phyloP scores from a whole-genome alignment of 345 rosid genomes.

The Acer negundo region DNA sequence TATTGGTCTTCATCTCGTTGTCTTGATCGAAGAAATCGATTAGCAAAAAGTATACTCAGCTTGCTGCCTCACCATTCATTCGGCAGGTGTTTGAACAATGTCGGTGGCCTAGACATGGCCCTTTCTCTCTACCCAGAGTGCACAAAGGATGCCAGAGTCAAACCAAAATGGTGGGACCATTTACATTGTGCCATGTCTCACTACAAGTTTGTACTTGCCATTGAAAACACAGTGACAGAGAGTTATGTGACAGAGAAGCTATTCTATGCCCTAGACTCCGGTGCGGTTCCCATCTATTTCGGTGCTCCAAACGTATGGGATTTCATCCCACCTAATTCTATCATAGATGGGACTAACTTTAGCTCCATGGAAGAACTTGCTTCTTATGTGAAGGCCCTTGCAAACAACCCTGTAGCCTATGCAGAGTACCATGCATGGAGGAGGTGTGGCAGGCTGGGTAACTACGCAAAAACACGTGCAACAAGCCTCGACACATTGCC shows the following conservation, averaged over 20 bases:
- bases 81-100: slow-evolving; percentile 94
- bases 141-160: slow-evolving; percentile 36
- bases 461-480: slow-evolving; percentile 62
- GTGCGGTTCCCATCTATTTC: slow-evolving; percentile 84
- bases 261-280: slow-evolving; percentile 81
- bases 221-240: slow-evolving; percentile 80
- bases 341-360: slow-evolving; percentile 80
- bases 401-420: slow-evolving; percentile 75
- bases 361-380: slow-evolving; percentile 69
- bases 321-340: slow-evolving; percentile 83
- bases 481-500: slow-evolving; percentile 86
- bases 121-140: slow-evolving; percentile 79
- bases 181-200: slow-evolving; percentile 96
- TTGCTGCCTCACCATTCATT: slow-evolving; percentile 85
- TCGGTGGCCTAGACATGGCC: slow-evolving; percentile 72
- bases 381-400: slow-evolving; percentile 54
- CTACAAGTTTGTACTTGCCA: slow-evolving; percentile 90
- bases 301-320: slow-evolving; percentile 89
- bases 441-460: slow-evolving; percentile 78
- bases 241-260: slow-evolving; percentile 95
- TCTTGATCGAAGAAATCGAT: slow-evolving; percentile 65
- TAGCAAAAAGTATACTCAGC: slow-evolving; percentile 63
- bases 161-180: slow-evolving; percentile 89
- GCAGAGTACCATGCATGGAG: slow-evolving; percentile 96
- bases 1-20: slow-evolving; percentile 98